These are phyloP conservation scores for Candida coquimbonensis DNA, from an alignment of 805 yeast genomes.

Conservation along the genomic window DNA sequence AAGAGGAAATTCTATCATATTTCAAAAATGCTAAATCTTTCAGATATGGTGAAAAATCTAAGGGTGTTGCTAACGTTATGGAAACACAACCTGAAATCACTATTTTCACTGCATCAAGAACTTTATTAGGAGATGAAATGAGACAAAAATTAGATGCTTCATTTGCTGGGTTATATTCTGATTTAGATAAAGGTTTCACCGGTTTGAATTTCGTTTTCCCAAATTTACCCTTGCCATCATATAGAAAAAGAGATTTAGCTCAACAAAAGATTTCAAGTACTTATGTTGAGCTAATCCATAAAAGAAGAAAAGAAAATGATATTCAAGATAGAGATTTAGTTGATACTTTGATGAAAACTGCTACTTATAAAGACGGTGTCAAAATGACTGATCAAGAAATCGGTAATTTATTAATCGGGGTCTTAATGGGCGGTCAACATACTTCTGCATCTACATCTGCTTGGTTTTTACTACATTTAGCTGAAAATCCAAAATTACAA, in stretches of 20 bases:
- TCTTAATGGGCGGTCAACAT: constrained; percentile 98
- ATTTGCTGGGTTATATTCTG: constrained; percentile 81
- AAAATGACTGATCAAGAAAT: constrained; percentile 93
- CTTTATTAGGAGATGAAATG: constrained; percentile 87
- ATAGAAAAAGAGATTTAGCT: constrained; percentile 80
- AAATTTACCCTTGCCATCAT: constrained; percentile 80
- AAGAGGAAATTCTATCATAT: constrained; percentile 67
- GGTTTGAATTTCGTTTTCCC: constrained; percentile 96
- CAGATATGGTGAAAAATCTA: constrained; percentile 29
- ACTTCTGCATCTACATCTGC: constrained; percentile 95
- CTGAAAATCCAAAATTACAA: constrained; percentile 79
- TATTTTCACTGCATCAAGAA: constrained; percentile 90
- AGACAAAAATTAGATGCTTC: constrained; percentile 74
- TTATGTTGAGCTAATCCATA: constrained; percentile 68
- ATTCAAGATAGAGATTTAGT: constrained; percentile 81
- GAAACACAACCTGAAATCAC: constrained; percentile 90
- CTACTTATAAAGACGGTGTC: constrained; percentile 89
- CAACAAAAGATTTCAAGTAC: constrained; percentile 75
- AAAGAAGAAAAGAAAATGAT: constrained; percentile 72
- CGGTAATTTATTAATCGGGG: constrained; percentile 89
- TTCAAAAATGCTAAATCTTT: constrained; percentile 48
- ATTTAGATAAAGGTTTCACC: constrained; percentile 94
- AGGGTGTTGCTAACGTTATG: constrained; percentile 62
- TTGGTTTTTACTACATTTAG: constrained; percentile 89
- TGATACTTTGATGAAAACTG: constrained; percentile 75